Evolutionary conservation across 1,284 basidiomycete species (phyloP).

Genomic region (Naganishia albida): DNA sequence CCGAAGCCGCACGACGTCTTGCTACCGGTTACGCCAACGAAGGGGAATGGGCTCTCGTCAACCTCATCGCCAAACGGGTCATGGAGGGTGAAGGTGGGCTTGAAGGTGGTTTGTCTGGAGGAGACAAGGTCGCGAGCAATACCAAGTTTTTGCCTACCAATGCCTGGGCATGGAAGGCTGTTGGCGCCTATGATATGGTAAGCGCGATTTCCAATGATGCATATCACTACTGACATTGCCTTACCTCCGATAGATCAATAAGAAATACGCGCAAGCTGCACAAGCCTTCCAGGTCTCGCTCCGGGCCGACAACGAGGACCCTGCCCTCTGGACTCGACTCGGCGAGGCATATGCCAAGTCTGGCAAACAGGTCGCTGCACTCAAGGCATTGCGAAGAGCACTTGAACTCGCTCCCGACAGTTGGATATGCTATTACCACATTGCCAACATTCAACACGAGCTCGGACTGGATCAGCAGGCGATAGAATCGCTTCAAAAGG

Average conservation of each 20-base stretch:
- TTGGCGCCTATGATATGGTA: slow-evolving; percentile 89
- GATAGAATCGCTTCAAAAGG: slow-evolving; percentile 65
- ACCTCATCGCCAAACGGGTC: slow-evolving; percentile 84
- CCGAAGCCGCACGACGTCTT: slow-evolving; percentile 77
- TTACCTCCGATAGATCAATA: slow-evolving; percentile 63
- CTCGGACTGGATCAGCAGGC: slow-evolving; percentile 76
- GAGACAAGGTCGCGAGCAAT: slow-evolving; percentile 57
- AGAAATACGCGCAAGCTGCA: slow-evolving; percentile 75
- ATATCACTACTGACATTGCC: slow-evolving; percentile 14
- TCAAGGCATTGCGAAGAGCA: slow-evolving; percentile 81
- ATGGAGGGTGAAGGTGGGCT: slow-evolving; percentile 89
- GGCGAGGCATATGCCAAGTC: slow-evolving; percentile 89
- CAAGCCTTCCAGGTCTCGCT: slow-evolving; percentile 85
- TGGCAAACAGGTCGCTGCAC: slow-evolving; percentile 82
- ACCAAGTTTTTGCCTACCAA: slow-evolving; percentile 68
- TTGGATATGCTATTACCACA: slow-evolving; percentile 83
- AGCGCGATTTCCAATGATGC: slow-evolving; percentile 42
- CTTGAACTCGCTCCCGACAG: slow-evolving; percentile 67
- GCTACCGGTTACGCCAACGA: slow-evolving; percentile 90
- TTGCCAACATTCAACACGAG: slow-evolving; percentile 81
- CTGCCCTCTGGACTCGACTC: slow-evolving; percentile 80
- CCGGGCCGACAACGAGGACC: slow-evolving; percentile 75
- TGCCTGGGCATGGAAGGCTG: slow-evolving; percentile 97
- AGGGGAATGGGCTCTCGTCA: slow-evolving; percentile 92
- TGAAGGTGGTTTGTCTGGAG: slow-evolving; percentile 62